Conservation (phyloP, 1,284 basidiomycete species). For the Cutaneotrichosporon mucoides region DNA sequence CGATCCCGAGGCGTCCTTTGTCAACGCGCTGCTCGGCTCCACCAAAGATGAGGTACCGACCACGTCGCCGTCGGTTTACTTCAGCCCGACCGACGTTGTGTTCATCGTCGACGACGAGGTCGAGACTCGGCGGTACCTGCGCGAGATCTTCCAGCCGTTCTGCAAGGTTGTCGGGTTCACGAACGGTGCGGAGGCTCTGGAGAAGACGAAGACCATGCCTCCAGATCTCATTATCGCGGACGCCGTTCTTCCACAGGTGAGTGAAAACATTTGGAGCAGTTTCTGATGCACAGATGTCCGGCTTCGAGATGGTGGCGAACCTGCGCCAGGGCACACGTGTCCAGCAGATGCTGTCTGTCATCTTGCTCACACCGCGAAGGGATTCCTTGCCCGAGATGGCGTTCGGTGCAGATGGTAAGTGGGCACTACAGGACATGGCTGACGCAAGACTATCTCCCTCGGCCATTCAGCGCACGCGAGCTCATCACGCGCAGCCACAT, state of each 20-base stretch:
- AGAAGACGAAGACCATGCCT: slow-evolving; percentile 21
- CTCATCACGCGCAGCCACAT: slow-evolving; percentile 49
- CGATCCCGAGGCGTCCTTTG: neutral
- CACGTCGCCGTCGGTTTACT: neutral
- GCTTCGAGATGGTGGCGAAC: slow-evolving; percentile 30
- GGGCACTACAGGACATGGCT: too few relatives aligned
- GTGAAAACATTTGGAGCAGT: neutral
- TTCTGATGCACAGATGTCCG: slow-evolving; percentile 25
- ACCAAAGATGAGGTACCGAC: neutral
- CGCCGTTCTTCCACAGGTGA: slow-evolving; percentile 46
- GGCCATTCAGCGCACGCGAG: slow-evolving; percentile 48
- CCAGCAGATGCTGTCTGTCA: slow-evolving; percentile 31
- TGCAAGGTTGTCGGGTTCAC: slow-evolving; percentile 48
- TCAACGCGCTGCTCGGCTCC: too few relatives aligned
- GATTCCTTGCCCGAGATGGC: slow-evolving; percentile 15
- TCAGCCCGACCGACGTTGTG: neutral
- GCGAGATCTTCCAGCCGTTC: slow-evolving; percentile 42
- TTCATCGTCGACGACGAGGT: neutral
- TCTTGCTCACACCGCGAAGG: slow-evolving; percentile 41
- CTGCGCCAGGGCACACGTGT: slow-evolving; percentile 22
- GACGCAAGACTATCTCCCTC: slow-evolving; percentile 34
- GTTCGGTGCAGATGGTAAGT: slow-evolving; percentile 40
- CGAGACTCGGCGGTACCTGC: slow-evolving; percentile 42
- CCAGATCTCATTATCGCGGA: slow-evolving; percentile 48
- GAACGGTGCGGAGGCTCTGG: slow-evolving; percentile 46